A percentile compares a stretch with the other conserved stretches of the same genome.
Conservation (phyloP, 805 yeast species). For the Lipomyces lipofer region DNA sequence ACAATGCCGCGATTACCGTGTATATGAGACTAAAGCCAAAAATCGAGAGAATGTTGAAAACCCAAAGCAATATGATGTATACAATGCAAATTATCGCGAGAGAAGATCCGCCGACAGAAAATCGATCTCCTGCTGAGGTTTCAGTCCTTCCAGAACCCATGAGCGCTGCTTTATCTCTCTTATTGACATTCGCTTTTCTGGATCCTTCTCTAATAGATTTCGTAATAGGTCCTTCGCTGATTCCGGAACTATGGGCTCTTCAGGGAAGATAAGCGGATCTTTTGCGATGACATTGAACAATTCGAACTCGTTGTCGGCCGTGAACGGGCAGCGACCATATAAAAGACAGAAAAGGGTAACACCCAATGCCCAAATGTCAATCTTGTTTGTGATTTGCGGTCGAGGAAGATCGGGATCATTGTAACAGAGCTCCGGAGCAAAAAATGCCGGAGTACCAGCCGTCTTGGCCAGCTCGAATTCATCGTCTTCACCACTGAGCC, state of each 20-base stretch:
- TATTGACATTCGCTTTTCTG: constrained; percentile 65
- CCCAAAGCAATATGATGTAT: no score
- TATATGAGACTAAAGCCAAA: neutral
- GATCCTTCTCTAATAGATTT: constrained; percentile 68
- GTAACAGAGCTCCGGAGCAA: constrained; percentile 88
- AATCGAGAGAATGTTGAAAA: no score
- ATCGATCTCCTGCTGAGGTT: constrained; percentile 1
- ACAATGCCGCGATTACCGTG: no score
- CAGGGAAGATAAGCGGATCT: constrained; percentile 60
- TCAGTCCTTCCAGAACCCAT: constrained; percentile 54
- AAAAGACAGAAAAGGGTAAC: constrained; percentile 84
- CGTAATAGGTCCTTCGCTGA: constrained; percentile 55
- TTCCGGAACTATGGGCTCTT: constrained; percentile 30
- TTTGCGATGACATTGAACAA: constrained; percentile 79
- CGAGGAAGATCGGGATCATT: constrained; percentile 46
- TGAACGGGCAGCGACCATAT: constrained; percentile 87
- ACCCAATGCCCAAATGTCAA: constrained; percentile 98
- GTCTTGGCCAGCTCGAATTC: constrained; percentile 90
- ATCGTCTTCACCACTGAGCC: constrained; percentile 34
- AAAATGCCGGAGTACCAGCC: constrained; percentile 96
- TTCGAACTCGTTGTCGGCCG: constrained; percentile 82
- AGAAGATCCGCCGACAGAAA: constrained; percentile 18
- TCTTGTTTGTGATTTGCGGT: constrained; percentile 70
- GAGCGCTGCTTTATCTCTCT: constrained; percentile 74
- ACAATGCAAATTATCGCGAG: constrained; percentile 14